Evolutionary conservation across 495 filamentous ascomycete species (phyloP).

Genomic region (Letharia lupina): DNA sequence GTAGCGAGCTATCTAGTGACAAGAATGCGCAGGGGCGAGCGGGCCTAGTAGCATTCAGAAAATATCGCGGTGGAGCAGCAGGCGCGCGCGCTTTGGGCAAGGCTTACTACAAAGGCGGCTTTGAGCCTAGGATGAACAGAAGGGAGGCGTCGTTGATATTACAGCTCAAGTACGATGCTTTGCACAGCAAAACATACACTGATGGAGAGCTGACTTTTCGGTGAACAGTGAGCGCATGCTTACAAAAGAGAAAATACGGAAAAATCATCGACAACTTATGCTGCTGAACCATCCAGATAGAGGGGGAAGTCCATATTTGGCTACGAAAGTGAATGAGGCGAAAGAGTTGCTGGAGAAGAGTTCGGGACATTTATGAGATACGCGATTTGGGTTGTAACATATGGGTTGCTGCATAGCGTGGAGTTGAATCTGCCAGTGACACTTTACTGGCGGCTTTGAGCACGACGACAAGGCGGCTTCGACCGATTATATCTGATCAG

Average conservation of each 20-base stretch:
- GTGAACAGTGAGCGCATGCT: slow-evolving; percentile 63
- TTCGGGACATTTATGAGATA: slow-evolving; percentile 6
- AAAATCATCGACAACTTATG: slow-evolving; percentile 95
- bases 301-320: slow-evolving; percentile 91
- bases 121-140: slow-evolving; percentile 86
- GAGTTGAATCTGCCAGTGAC: slow-evolving; percentile 21
- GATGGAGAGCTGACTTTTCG: neutral
- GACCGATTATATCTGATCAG: neutral
- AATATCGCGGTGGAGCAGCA: slow-evolving; percentile 59
- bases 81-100: slow-evolving; percentile 65
- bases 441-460: neutral
- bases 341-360: slow-evolving; percentile 92
- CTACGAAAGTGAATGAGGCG: slow-evolving; percentile 95
- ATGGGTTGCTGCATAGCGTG: slow-evolving; percentile 25
- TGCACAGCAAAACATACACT: neutral
- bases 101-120: slow-evolving; percentile 94
- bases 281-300: slow-evolving; percentile 96
- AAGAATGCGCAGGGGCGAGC: slow-evolving; percentile 64
- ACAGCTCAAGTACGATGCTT: slow-evolving; percentile 63
- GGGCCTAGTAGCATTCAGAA: slow-evolving; percentile 77
- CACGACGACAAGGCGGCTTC: neutral
- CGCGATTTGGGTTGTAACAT: slow-evolving; percentile 5
- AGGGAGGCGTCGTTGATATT: slow-evolving; percentile 88
- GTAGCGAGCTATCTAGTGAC: slow-evolving; percentile 10
- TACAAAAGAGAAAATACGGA: slow-evolving; percentile 86